Evolutionary conservation across 1,284 basidiomycete species (phyloP).

Genomic region (Tetrapyrgos nigripes): DNA sequence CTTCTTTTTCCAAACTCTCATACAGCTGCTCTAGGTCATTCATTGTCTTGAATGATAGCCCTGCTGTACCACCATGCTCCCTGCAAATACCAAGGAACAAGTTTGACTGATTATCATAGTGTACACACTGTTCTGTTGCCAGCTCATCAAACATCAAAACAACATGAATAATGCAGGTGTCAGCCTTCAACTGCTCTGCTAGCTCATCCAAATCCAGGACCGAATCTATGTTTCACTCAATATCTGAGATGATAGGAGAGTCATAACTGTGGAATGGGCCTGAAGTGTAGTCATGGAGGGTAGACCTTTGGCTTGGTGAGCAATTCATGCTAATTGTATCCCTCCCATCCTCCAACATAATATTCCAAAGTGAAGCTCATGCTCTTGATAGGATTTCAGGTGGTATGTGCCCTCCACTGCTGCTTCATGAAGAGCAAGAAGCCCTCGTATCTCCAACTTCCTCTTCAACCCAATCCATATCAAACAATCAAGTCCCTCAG

Average conservation of each 20-base stretch:
- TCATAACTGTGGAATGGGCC: slow-evolving; percentile 15
- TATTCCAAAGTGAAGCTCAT: not conserved
- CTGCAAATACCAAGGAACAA: slow-evolving; percentile 36
- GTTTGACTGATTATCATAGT: slow-evolving; percentile 32
- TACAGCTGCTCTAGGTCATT: slow-evolving; percentile 32
- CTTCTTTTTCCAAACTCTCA: slow-evolving; percentile 21
- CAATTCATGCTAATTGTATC: slow-evolving; percentile 27
- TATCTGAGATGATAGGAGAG: slow-evolving; percentile 27
- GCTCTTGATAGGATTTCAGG: not conserved
- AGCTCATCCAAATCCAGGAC: not conserved
- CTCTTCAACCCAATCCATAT: slow-evolving; percentile 9
- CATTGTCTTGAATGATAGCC: slow-evolving; percentile 24
- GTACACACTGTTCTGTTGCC: too few relatives aligned
- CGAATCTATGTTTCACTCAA: slow-evolving; percentile 20
- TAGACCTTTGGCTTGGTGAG: slow-evolving; percentile 23
- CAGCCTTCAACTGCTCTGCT: too few relatives aligned
- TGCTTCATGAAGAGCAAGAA: not conserved
- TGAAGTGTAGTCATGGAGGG: slow-evolving; percentile 24
- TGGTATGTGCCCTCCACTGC: not conserved
- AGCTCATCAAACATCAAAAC: slow-evolving; percentile 36
- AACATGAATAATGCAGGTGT: slow-evolving; percentile 15
- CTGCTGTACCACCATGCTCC: slow-evolving; percentile 27
- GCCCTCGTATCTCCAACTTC: slow-evolving; percentile 1
- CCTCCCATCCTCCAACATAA: slow-evolving; percentile 13
- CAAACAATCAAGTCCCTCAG: not conserved